These are phyloP conservation scores for Croton laevigatus DNA, from an alignment of 441 rosid species.

Conservation along the genomic window DNA sequence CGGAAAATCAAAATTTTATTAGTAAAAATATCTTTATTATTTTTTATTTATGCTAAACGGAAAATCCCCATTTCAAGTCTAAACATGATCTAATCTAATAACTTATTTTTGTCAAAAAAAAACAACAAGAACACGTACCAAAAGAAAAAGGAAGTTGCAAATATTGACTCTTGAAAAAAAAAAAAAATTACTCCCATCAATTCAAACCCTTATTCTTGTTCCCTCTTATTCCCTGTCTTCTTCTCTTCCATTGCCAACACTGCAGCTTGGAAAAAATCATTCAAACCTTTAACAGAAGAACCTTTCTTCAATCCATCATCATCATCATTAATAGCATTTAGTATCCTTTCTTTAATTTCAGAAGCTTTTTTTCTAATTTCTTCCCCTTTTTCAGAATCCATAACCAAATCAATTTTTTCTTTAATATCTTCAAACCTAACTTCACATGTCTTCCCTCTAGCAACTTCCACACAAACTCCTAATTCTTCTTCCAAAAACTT, in stretches of 20 bases:
- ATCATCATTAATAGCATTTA: conserved; percentile 34
- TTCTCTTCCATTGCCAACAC: conserved; percentile 15
- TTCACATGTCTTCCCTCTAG: conserved; percentile 57
- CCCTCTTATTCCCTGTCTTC: not conserved
- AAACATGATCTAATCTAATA: not conserved
- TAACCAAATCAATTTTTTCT: conserved; percentile 47
- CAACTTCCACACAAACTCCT: conserved; percentile 63
- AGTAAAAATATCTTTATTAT: not conserved
- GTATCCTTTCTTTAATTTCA: conserved; percentile 37
- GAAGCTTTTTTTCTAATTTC: conserved; percentile 45
- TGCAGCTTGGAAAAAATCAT: conserved; percentile 55
- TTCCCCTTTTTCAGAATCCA: conserved; percentile 40
- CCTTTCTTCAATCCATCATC: conserved; percentile 34
- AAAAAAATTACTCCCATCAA: too few species aligned
- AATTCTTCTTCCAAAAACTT: conserved; percentile 52
- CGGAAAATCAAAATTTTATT: too few species aligned
- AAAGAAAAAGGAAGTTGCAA: not conserved
- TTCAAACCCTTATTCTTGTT: too few species aligned
- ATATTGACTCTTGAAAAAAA: not conserved
- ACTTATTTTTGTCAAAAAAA: not conserved
- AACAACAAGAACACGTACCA: too few species aligned
- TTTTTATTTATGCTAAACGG: not conserved
- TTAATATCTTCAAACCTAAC: conserved; percentile 40
- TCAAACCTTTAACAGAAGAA: conserved; percentile 50
- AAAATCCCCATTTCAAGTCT: not conserved